A percentile compares a stretch with the other conserved stretches of the same genome.
These are phyloP conservation scores for Gossypium thurberi DNA, from an alignment of 345 rosid genomes.

Conservation along the genomic window DNA sequence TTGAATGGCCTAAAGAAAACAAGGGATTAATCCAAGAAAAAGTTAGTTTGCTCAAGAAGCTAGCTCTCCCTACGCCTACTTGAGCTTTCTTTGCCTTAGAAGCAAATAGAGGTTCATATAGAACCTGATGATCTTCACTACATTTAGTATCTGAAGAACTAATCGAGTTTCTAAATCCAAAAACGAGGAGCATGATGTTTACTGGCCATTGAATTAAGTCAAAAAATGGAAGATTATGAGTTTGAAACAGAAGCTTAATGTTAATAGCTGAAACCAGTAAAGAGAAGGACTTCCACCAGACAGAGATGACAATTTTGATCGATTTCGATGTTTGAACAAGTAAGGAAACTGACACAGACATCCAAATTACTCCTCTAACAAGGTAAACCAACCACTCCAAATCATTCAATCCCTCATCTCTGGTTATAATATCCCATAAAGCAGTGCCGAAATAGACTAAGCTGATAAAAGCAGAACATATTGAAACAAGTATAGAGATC, in stretches of 20 bases:
- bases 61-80: slow-evolving; percentile 23
- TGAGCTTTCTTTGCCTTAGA: too few species aligned
- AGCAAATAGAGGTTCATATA: slow-evolving; percentile 27
- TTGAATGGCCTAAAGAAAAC: slow-evolving; percentile 45
- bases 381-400: slow-evolving; percentile 29
- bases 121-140: too few species aligned
- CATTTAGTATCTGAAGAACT: slow-evolving; percentile 25
- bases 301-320: slow-evolving; percentile 28
- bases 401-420: slow-evolving; percentile 6
- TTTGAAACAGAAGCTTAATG: slow-evolving; percentile 26
- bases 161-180: slow-evolving; percentile 38
- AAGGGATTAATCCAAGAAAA: slow-evolving; percentile 70
- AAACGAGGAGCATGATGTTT: slow-evolving; percentile 45
- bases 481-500: slow-evolving; percentile 31
- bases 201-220: slow-evolving; percentile 40
- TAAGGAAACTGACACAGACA: slow-evolving; percentile 49
- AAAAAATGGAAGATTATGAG: slow-evolving; percentile 23
- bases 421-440: slow-evolving; percentile 28
- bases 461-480: slow-evolving; percentile 39
- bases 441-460: slow-evolving; percentile 28
- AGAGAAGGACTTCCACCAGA: slow-evolving; percentile 67
- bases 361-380: slow-evolving; percentile 53
- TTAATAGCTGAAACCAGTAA: slow-evolving; percentile 38
- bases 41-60: slow-evolving; percentile 39
- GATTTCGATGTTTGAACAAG: slow-evolving; percentile 42